These are phyloP conservation scores for Lactuca saligna DNA, from an alignment of 129 eudicot genomes.

Conservation along the genomic window DNA sequence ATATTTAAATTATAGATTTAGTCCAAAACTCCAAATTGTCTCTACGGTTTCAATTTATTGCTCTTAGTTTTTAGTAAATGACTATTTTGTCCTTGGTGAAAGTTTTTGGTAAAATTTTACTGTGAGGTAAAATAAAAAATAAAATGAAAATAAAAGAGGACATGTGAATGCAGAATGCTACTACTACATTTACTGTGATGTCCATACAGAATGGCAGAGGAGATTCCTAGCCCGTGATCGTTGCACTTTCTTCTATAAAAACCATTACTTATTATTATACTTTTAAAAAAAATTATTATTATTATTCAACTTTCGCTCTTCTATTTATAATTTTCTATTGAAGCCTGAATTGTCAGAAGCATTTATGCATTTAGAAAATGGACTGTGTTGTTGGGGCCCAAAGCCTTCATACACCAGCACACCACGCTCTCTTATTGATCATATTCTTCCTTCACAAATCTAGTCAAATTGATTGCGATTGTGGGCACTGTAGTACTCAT, in stretches of 20 bases:
- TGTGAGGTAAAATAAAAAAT: conserved; percentile 8
- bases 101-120: no score
- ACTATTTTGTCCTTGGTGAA: no score
- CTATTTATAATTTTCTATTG: conserved; percentile 18
- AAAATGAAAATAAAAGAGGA: conserved; percentile 1
- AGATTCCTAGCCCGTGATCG: conserved; percentile 38
- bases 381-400: conserved; percentile 14
- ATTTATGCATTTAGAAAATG: conserved; percentile 10
- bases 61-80: no score
- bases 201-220: conserved; percentile 11
- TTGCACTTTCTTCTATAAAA: conserved; percentile 7
- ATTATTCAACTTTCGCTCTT: conserved; percentile 22
- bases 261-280: neutral
- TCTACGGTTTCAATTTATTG: no score
- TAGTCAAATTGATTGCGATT: conserved; percentile 26
- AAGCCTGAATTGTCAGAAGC: conserved; percentile 29
- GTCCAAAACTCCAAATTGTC: no score
- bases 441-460: neutral
- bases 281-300: no score
- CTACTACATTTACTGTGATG: neutral
- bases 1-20: no score
- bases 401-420: neutral
- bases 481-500: conserved; percentile 8
- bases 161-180: conserved; percentile 5
- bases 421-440: conserved; percentile 1